A percentile compares a stretch with the other conserved stretches of the same genome.
Conservation (phyloP, 306 rosid species). For the Vigna mungo region DNA sequence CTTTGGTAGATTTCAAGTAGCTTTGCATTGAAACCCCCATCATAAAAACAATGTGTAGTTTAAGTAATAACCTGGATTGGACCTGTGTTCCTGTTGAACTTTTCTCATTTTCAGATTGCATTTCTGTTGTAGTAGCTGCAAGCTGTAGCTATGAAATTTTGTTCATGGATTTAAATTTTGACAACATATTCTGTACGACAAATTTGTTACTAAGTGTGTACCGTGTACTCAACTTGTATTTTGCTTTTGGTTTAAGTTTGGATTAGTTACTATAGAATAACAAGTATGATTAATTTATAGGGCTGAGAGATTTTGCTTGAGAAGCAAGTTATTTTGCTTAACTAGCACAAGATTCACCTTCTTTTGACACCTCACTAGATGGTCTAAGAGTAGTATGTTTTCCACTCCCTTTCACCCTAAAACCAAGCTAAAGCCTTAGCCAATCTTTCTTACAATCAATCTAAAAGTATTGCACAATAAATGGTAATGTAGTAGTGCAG, state of each 20-base stretch:
- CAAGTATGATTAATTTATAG: background rate
- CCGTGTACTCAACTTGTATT: slow-evolving; percentile 1
- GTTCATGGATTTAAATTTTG: slow-evolving; percentile 13
- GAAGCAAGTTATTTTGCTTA: slow-evolving; percentile 57
- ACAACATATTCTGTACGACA: background rate
- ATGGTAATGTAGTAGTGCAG: slow-evolving; percentile 47
- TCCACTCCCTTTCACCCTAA: slow-evolving; percentile 46
- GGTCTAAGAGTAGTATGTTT: slow-evolving; percentile 40
- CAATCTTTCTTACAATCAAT: slow-evolving; percentile 51
- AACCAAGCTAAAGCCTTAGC: slow-evolving; percentile 15
- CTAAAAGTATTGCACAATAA: slow-evolving; percentile 43
- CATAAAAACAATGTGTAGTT: too few species aligned
- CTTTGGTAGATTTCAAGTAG: too few species aligned
- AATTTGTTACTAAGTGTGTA: background rate
- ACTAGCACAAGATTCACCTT: slow-evolving; percentile 37
- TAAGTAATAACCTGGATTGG: background rate
- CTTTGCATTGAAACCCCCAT: too few species aligned
- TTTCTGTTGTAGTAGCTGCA: slow-evolving; percentile 36
- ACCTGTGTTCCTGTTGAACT: slow-evolving; percentile 19
- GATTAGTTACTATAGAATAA: background rate
- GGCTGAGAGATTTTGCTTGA: slow-evolving; percentile 51
- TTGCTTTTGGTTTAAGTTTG: background rate
- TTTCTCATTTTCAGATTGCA: slow-evolving; percentile 43
- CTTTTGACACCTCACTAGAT: slow-evolving; percentile 47
- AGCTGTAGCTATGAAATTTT: slow-evolving; percentile 46